These are phyloP conservation scores for Kondoa malvinella DNA, from an alignment of 768 basidiomycete genomes.

Conservation along the genomic window DNA sequence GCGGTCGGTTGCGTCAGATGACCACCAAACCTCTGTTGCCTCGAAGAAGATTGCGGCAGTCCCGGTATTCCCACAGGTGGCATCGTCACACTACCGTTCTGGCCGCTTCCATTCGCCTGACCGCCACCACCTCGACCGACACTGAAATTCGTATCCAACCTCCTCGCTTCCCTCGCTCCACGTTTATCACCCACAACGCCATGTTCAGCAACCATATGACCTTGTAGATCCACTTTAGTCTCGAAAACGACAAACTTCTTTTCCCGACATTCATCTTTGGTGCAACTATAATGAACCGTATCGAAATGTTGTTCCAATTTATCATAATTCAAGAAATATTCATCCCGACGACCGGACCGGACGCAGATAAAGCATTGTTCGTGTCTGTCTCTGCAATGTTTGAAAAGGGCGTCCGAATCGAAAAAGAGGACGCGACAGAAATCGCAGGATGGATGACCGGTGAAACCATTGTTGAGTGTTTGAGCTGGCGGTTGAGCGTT, in stretches of 20 bases:
- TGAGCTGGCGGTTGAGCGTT: not conserved
- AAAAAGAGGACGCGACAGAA: conserved; percentile 92
- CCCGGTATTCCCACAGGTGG: not conserved
- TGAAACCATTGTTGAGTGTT: conserved; percentile 15
- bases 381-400: conserved; percentile 81
- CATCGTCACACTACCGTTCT: conserved; percentile 20
- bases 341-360: conserved; percentile 52
- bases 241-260: conserved; percentile 92
- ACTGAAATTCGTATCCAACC: conserved; percentile 45
- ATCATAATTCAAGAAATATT: conserved; percentile 61
- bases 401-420: conserved; percentile 76
- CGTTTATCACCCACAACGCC: conserved; percentile 47
- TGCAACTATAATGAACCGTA: conserved; percentile 59
- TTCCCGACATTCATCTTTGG: conserved; percentile 51
- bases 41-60: not conserved
- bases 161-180: conserved; percentile 50
- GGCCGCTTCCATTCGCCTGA: conserved; percentile 4
- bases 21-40: not conserved
- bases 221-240: conserved; percentile 69
- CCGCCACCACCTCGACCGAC: conserved; percentile 12
- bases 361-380: conserved; percentile 88
- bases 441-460: conserved; percentile 40
- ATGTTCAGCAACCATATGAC: conserved; percentile 73
- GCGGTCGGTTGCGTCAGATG: conserved; percentile 9
- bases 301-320: conserved; percentile 72